phyloP scores from a whole-genome alignment of 257 asterid genomes.

The Pogostemon cablin region DNA sequence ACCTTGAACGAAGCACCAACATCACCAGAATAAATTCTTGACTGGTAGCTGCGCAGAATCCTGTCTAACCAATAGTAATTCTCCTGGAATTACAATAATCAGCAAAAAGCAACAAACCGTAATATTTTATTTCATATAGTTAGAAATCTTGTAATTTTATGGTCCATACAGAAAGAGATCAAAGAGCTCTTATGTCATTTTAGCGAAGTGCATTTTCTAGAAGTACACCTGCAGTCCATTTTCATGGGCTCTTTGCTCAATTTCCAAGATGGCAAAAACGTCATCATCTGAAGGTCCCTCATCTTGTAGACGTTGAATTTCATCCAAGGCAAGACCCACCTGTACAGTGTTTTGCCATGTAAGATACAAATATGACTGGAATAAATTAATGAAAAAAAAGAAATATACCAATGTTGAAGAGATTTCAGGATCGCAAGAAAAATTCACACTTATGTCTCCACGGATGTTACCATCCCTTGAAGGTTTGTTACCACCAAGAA shows the following conservation, averaged over 20 bases:
- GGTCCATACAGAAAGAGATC: constrained; percentile 22
- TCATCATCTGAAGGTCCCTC: constrained; percentile 82
- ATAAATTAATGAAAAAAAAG: constrained; percentile 21
- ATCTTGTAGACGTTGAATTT: constrained; percentile 78
- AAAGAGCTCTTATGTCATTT: constrained; percentile 26
- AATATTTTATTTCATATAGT: constrained; percentile 10
- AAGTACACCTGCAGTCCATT: constrained; percentile 83
- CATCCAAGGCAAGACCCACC: constrained; percentile 89
- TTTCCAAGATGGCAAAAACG: constrained; percentile 73
- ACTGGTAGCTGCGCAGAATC: constrained; percentile 89
- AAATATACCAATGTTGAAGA: constrained; percentile 74
- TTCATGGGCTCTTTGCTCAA: constrained; percentile 95
- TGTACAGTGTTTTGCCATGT: constrained; percentile 37
- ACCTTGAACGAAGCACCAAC: constrained; percentile 83
- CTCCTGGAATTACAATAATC: constrained; percentile 59
- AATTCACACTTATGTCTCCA: constrained; percentile 86
- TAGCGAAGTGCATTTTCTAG: constrained; percentile 28
- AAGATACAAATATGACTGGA: constrained; percentile 39
- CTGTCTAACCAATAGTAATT: constrained; percentile 87
- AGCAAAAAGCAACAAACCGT: constrained; percentile 30
- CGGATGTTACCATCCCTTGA: constrained; percentile 82
- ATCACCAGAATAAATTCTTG: constrained; percentile 84
- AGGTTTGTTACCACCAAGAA: constrained; percentile 96
- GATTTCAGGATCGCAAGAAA: constrained; percentile 93
- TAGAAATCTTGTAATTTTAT: constrained; percentile 10